Percentiles rank a stretch among this genome's conserved stretches.
Evolutionary conservation across 495 filamentous ascomycete genomes (phyloP).

Genomic region (Penicillium subrubescens): DNA sequence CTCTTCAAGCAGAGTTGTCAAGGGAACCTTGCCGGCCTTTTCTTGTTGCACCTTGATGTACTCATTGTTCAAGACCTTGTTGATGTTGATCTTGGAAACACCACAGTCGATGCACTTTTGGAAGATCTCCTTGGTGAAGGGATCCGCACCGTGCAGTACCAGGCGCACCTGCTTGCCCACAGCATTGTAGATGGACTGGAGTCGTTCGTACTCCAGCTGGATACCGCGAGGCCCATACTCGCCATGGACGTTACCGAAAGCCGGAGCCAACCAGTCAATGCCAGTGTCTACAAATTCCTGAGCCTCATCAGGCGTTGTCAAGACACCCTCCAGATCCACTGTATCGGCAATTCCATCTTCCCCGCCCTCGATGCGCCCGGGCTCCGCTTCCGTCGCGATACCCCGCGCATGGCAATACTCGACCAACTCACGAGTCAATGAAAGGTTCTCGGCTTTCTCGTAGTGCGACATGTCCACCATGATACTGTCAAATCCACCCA

Average conservation of each 20-base stretch:
- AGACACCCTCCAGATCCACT: conserved; percentile 67
- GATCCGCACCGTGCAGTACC: conserved; percentile 79
- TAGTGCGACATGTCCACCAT: conserved; percentile 86
- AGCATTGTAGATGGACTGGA: conserved; percentile 61
- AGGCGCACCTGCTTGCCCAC: conserved; percentile 65
- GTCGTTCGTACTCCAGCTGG: conserved; percentile 70
- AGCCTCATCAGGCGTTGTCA: conserved; percentile 80
- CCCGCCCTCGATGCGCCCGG: conserved; percentile 79
- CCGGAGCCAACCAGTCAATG: conserved; percentile 81
- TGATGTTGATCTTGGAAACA: conserved; percentile 80
- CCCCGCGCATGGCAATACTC: conserved; percentile 72
- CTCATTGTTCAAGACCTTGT: conserved; percentile 76
- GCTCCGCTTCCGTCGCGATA: conserved; percentile 80
- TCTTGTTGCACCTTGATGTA: conserved; percentile 67
- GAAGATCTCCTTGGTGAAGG: conserved; percentile 70
- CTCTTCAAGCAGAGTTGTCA: conserved; percentile 73
- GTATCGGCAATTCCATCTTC: conserved; percentile 84
- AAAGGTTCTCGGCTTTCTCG: conserved; percentile 79
- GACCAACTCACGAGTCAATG: conserved; percentile 69
- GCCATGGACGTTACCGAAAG: conserved; percentile 86
- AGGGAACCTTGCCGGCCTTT: conserved; percentile 62
- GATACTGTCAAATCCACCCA: conserved; percentile 74
- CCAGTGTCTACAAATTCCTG: conserved; percentile 76
- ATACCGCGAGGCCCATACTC: conserved; percentile 77
- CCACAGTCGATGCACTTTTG: conserved; percentile 67